A percentile compares a stretch with the other conserved stretches of the same genome.
Conservation (phyloP, 2,329 filamentous ascomycete species). For the Aspergillus candidus region DNA sequence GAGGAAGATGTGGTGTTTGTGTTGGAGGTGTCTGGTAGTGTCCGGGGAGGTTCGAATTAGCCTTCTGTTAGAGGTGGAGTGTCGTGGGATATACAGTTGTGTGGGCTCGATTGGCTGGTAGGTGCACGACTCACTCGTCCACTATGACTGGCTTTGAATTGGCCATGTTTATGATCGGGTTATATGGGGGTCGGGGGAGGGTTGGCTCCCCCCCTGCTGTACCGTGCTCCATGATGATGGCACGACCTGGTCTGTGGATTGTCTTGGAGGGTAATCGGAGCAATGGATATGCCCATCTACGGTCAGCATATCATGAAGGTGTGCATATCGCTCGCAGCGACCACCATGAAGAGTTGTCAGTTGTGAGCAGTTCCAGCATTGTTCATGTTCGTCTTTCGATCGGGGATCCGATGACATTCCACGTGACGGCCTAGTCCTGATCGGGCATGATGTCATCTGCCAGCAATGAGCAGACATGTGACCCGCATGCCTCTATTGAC, state of each 20-base stretch:
- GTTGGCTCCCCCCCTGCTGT: conserved; percentile 14
- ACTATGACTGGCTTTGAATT: conserved; percentile 45
- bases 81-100: not conserved
- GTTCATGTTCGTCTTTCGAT: not conserved
- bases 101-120: not conserved
- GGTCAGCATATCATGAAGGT: not conserved
- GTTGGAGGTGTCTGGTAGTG: conserved; percentile 24
- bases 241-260: too few relatives aligned
- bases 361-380: conserved; percentile 10
- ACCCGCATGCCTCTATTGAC: not conserved
- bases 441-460: conserved; percentile 14
- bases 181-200: conserved; percentile 32
- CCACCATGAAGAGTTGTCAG: not conserved
- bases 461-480: not conserved
- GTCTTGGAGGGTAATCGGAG: too few relatives aligned
- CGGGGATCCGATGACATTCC: conserved; percentile 5
- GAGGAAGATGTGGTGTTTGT: conserved; percentile 42
- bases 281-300: too few relatives aligned
- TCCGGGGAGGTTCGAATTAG: not conserved
- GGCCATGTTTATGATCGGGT: conserved; percentile 49
- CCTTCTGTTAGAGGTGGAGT: not conserved
- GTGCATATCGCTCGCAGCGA: conserved; percentile 1
- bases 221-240: conserved; percentile 17
- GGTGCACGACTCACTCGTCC: conserved; percentile 37
- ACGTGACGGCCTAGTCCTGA: conserved; percentile 10